Conservation (phyloP, 768 basidiomycete species). For the Russula foetens region DNA sequence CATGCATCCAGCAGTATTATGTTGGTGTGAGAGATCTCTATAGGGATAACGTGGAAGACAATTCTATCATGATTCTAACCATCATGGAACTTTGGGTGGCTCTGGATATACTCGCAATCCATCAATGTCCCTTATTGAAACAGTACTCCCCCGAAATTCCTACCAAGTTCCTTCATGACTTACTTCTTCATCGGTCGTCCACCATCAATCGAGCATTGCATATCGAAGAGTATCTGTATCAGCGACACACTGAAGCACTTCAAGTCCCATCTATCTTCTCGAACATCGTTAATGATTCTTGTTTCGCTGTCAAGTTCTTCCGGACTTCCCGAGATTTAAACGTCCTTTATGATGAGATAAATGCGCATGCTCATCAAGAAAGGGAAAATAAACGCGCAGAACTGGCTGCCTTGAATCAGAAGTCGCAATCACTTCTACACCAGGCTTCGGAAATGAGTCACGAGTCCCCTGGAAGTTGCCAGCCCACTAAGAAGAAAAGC, state of each 20-base stretch:
- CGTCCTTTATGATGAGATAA: not conserved
- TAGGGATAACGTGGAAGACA: constrained; percentile 11
- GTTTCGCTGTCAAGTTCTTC: constrained; percentile 6
- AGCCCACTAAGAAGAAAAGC: no score
- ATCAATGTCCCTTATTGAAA: constrained; percentile 31
- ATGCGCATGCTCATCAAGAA: not conserved
- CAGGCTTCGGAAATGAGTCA: not conserved
- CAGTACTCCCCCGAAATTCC: constrained; percentile 42
- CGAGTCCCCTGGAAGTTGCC: no score
- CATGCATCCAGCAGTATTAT: constrained; percentile 9
- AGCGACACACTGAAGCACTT: not conserved
- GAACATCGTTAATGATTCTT: not conserved
- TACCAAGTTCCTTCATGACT: constrained; percentile 29
- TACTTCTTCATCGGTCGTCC: constrained; percentile 32
- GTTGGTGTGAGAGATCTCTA: not conserved
- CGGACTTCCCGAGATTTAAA: not conserved
- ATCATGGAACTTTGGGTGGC: constrained; percentile 42
- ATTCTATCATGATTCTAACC: constrained; percentile 37
- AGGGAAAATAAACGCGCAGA: not conserved
- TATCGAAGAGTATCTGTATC: constrained; percentile 9
- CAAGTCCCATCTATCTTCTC: constrained; percentile 1
- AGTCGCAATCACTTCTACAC: not conserved
- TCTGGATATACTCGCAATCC: constrained; percentile 32
- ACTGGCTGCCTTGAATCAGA: not conserved
- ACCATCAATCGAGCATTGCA: not conserved